Conservation (phyloP, 495 filamentous ascomycete species). For the Podospora pseudopauciseta region DNA sequence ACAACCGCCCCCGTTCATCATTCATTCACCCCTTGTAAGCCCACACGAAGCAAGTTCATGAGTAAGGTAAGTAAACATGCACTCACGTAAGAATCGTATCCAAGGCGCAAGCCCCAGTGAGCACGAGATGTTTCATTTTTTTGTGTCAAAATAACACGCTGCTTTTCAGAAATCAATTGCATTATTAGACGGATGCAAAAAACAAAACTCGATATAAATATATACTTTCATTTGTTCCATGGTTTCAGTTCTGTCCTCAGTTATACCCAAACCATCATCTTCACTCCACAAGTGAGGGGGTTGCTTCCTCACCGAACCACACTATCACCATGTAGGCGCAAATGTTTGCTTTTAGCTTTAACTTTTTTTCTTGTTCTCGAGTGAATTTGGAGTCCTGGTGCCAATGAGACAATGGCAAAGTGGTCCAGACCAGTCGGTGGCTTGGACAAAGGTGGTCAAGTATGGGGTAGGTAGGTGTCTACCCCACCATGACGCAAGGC, state of each 20-base stretch:
- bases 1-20: neutral
- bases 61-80: neutral
- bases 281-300: neutral
- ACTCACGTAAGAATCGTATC: conserved; percentile 66
- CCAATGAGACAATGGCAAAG: neutral
- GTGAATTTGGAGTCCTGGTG: neutral
- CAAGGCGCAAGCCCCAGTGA: conserved; percentile 63
- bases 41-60: neutral
- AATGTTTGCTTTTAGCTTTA: neutral
- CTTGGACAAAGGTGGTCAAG: neutral
- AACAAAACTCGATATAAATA: too few relatives aligned
- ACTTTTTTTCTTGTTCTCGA: too few relatives aligned
- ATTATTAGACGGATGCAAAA: too few relatives aligned
- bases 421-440: neutral
- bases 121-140: conserved; percentile 48
- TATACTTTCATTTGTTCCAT: neutral
- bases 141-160: neutral
- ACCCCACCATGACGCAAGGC: conserved; percentile 20
- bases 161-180: too few relatives aligned
- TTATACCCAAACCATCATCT: neutral
- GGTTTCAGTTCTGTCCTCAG: neutral
- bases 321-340: neutral
- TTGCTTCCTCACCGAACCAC: neutral
- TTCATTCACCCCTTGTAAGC: neutral
- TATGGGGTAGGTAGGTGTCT: conserved; percentile 5